A percentile compares a stretch with the other conserved stretches of the same genome.
phyloP scores from a whole-genome alignment of 176 grass and related monocot species.

The Olyra latifolia region DNA sequence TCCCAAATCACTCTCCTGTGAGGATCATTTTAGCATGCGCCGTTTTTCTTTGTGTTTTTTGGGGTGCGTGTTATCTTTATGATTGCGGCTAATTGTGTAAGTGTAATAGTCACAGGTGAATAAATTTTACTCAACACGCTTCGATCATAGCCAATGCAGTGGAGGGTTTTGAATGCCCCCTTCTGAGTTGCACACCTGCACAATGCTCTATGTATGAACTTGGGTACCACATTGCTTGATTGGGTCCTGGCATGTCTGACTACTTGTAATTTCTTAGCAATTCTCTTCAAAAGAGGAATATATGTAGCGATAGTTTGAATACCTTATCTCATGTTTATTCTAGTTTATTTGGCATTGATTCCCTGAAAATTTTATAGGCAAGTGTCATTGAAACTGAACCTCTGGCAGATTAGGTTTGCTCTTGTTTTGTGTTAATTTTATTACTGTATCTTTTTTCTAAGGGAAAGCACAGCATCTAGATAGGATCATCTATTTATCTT shows the following conservation, averaged over 20 bases:
- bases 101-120: background rate
- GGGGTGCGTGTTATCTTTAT: too few relatives aligned
- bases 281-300: background rate
- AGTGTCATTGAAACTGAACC: background rate
- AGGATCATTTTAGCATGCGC: background rate
- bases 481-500: background rate
- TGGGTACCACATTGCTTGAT: background rate
- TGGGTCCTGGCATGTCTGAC: background rate
- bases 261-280: background rate
- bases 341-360: background rate
- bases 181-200: background rate
- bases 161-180: background rate
- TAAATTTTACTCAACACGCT: background rate
- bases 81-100: background rate
- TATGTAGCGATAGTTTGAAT: background rate
- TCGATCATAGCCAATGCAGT: background rate
- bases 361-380: background rate
- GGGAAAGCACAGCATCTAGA: background rate
- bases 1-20: background rate
- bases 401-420: background rate
- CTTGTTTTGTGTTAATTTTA: background rate
- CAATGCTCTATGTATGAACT: background rate
- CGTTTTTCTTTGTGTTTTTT: background rate
- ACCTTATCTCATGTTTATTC: background rate
- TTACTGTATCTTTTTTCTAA: background rate